Base-by-base conservation (phyloP, 306 rosid species). In the Trifolium subterraneum region DNA sequence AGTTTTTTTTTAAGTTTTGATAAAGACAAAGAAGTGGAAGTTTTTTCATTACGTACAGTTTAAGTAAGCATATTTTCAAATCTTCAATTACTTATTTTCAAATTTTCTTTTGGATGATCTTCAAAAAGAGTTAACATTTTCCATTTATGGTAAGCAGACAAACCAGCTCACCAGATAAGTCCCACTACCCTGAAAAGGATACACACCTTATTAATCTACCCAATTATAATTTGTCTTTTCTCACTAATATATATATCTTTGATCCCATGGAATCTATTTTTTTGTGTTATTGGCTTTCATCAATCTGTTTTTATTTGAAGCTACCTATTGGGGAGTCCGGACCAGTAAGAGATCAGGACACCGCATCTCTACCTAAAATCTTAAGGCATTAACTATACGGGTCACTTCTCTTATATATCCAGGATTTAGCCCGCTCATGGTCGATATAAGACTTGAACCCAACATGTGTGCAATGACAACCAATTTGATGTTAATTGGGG, bases 91-190 rank as follows among this genome's bases (percentile, higher is more conserved):
- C 7, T 25, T 31, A 25, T 5, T 33, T 25, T 52, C 58, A 23
- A 10, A 15, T 9, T 41, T 68, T 68, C 15, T 48, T 22, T 48
- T 69, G 64, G 50, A n/a, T 35, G 64, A 7, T 67, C 15, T 44
- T 23, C n/a, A 7, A 22, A 36, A 66, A 41, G 22, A 56, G 16
- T 71, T 56, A 2, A 10, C 14, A 23, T 38, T 45, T 45, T 62
- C 27, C 33, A 13, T 61, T 45, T 29, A 7, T 31, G 48, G 31
- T n/a, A 22, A 15, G 25, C 38, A 25, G 16, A 60, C 7, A 41
- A 45, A 31, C 52, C 31, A 61, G 11, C 13, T 61, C 78, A 59
- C 18, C 19, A 67, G 47, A 52, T 2, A 75, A n/a, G 47, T 2
- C 6, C 25, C 25, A 39, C 67, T 54, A 12, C 33, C 15, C 10